A percentile compares a stretch with the other conserved stretches of the same genome.
Conservation (phyloP, 129 eudicot species). For the Apium graveolens region DNA sequence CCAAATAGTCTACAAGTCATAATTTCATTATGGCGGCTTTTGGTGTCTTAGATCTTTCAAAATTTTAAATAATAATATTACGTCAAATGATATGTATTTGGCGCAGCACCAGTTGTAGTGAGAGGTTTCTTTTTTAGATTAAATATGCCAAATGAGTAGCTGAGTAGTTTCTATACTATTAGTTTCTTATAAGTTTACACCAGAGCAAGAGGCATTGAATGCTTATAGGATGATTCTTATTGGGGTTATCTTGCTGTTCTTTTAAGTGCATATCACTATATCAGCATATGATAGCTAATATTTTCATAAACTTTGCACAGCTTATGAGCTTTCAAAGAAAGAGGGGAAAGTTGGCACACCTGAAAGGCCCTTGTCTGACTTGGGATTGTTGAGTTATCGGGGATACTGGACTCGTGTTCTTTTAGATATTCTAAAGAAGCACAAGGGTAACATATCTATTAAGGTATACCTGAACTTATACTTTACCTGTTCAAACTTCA, state of each 20-base stretch:
- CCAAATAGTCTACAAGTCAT: not conserved
- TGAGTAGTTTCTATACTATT: not conserved
- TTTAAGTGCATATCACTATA: not conserved
- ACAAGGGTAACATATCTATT: conserved; percentile 95
- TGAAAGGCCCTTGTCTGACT: conserved; percentile 94
- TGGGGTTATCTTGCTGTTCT: not conserved
- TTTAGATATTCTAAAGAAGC: conserved; percentile 85
- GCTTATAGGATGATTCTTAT: not conserved
- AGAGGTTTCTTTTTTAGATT: not conserved
- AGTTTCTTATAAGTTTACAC: not conserved
- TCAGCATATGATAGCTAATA: not conserved
- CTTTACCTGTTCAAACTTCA: not conserved
- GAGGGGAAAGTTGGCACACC: conserved; percentile 98
- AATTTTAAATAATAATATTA: not conserved
- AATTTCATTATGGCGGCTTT: not conserved
- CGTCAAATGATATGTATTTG: not conserved
- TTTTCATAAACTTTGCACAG: conserved; percentile 26
- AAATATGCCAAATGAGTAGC: not conserved
- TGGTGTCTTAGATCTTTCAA: not conserved
- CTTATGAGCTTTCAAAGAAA: conserved; percentile 96
- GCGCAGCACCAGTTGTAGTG: not conserved
- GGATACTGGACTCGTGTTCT: conserved; percentile 99
- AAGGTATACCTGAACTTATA: conserved; percentile 43
- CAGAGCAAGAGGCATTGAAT: not conserved
- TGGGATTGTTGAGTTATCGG: conserved; percentile 88